A percentile compares a stretch with the other conserved stretches of the same genome.
Conservation (phyloP, 352 stramenopile species). For the Nothophytophthora sp. region DNA sequence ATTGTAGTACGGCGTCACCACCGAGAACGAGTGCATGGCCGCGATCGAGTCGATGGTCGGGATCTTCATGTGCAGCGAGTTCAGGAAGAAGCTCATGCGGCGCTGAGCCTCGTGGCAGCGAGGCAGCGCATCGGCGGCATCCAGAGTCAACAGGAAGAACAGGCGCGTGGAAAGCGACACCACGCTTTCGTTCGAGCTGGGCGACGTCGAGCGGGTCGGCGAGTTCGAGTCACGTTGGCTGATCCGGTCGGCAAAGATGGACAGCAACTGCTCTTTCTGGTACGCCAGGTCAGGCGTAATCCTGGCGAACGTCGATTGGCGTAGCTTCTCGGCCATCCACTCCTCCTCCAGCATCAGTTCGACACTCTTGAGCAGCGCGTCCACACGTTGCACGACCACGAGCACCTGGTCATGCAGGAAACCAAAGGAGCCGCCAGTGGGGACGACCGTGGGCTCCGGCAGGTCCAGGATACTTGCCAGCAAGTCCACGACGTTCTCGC, state of each 20-base stretch:
- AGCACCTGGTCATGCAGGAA: slow-evolving; percentile 73
- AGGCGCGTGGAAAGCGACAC: slow-evolving; percentile 76
- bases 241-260: too few relatives aligned
- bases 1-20: slow-evolving; percentile 90
- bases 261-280: slow-evolving; percentile 70
- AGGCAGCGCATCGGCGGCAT: slow-evolving; percentile 70
- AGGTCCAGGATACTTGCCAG: slow-evolving; percentile 79
- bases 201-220: too few relatives aligned
- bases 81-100: slow-evolving; percentile 88
- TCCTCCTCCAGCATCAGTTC: slow-evolving; percentile 65
- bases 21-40: slow-evolving; percentile 87
- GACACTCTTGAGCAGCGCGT: slow-evolving; percentile 41
- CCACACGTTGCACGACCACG: slow-evolving; percentile 59
- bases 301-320: slow-evolving; percentile 64
- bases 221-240: too few relatives aligned
- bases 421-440: slow-evolving; percentile 28
- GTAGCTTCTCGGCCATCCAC: slow-evolving; percentile 44
- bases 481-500: slow-evolving; percentile 73
- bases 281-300: slow-evolving; percentile 56
- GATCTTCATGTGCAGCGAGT: slow-evolving; percentile 87
- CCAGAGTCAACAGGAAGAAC: slow-evolving; percentile 79
- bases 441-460: slow-evolving; percentile 66
- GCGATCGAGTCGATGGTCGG: slow-evolving; percentile 70
- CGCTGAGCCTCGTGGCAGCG: slow-evolving; percentile 83
- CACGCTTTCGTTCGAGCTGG: too few relatives aligned